Percentiles rank a stretch among this genome's conserved stretches.
phyloP scores from a whole-genome alignment of 1,284 basidiomycete genomes.

The Earliella scabrosa region DNA sequence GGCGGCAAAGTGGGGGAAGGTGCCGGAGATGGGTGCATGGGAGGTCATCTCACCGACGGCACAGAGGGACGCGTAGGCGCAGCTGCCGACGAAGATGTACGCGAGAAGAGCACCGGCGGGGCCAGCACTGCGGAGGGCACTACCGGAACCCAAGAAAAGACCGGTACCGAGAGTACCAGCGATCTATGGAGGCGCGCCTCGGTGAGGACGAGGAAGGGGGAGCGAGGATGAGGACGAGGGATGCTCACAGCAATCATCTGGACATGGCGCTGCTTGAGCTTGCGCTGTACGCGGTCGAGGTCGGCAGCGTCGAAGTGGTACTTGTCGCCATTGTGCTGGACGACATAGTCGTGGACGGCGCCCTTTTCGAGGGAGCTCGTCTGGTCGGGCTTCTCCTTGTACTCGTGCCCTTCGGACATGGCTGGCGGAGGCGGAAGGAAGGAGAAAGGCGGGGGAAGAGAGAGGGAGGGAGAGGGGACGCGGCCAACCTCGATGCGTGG shows the following conservation, averaged over 20 bases:
- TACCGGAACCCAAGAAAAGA: conserved; percentile 82
- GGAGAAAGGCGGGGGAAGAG: background rate
- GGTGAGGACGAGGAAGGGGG: conserved; percentile 1
- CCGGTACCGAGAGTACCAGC: conserved; percentile 80
- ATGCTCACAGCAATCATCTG: conserved; percentile 58
- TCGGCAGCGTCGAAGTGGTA: conserved; percentile 57
- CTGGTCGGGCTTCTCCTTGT: conserved; percentile 25
- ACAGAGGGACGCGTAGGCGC: conserved; percentile 68
- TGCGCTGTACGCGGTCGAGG: conserved; percentile 63
- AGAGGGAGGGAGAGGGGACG: background rate
- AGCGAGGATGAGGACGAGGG: background rate
- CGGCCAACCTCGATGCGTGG: background rate
- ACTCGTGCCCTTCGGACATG: conserved; percentile 17
- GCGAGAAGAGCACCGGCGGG: conserved; percentile 66
- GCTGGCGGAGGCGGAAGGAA: background rate
- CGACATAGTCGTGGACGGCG: conserved; percentile 31
- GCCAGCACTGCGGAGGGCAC: conserved; percentile 56
- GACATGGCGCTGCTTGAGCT: conserved; percentile 71
- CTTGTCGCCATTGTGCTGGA: conserved; percentile 27
- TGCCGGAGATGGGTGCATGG: conserved; percentile 74
- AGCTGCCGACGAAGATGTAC: conserved; percentile 62
- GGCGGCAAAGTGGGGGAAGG: conserved; percentile 72
- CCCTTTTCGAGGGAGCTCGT: conserved; percentile 38
- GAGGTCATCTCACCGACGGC: conserved; percentile 75
- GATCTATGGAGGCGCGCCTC: no score